phyloP scores from a whole-genome alignment of 2,329 filamentous ascomycete genomes.

The Venturia asperata region DNA sequence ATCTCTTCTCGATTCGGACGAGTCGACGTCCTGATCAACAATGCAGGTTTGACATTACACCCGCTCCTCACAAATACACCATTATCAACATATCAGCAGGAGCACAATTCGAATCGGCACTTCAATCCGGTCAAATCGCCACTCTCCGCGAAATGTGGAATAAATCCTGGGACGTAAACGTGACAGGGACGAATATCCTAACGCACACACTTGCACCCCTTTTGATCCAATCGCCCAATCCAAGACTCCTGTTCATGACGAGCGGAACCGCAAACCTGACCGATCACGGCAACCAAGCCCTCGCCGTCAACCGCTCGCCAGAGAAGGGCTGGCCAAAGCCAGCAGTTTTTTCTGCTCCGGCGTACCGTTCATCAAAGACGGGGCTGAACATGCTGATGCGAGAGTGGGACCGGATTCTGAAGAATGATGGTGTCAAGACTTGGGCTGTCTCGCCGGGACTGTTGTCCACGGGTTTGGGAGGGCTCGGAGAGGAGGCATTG shows the following conservation, averaged over 20 bases:
- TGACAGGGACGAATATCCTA: conserved; percentile 34
- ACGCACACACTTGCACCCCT: conserved; percentile 33
- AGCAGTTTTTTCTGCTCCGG: conserved; percentile 23
- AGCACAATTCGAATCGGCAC: conserved; percentile 38
- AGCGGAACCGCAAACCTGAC: conserved; percentile 33
- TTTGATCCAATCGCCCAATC: conserved; percentile 29
- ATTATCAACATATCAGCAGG: conserved; percentile 27
- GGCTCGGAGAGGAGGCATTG: conserved; percentile 25
- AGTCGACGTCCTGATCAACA: conserved; percentile 51
- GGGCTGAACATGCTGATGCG: conserved; percentile 46
- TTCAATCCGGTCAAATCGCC: conserved; percentile 25
- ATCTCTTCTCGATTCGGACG: conserved; percentile 39
- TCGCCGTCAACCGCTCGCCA: conserved; percentile 25
- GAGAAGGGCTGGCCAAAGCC: conserved; percentile 44
- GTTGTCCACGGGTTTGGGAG: conserved; percentile 39
- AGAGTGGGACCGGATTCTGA: conserved; percentile 39
- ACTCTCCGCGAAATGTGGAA: conserved; percentile 33
- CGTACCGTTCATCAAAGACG: conserved; percentile 39
- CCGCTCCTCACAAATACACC: neutral
- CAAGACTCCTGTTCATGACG: conserved; percentile 37
- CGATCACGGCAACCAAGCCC: conserved; percentile 24
- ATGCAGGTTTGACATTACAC: conserved; percentile 41
- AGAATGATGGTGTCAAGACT: conserved; percentile 42
- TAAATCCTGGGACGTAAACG: conserved; percentile 34
- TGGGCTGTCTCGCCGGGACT: conserved; percentile 42